These are phyloP conservation scores for Neopestalotiopsis clavispora DNA, from an alignment of 2,329 filamentous ascomycete species.

Conservation along the genomic window DNA sequence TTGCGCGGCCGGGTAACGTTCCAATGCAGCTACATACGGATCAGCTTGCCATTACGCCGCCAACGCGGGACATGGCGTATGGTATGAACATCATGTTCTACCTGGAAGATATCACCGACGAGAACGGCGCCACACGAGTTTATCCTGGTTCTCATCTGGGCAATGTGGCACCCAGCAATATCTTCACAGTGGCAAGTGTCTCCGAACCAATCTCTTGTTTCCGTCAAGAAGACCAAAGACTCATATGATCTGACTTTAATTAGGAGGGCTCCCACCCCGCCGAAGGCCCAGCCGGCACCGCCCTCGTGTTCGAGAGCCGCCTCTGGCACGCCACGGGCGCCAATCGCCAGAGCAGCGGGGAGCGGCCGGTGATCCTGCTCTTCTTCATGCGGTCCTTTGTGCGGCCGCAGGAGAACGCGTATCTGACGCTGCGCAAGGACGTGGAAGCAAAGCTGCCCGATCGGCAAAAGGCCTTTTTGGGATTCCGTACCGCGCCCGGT, in stretches of 20 bases:
- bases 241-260: not conserved
- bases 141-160: slow-evolving; percentile 30
- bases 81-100: slow-evolving; percentile 32
- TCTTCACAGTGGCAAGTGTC: slow-evolving; percentile 23
- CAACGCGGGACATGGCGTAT: slow-evolving; percentile 29
- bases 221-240: not conserved
- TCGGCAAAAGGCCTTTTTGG: slow-evolving; percentile 27
- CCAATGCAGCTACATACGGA: slow-evolving; percentile 35
- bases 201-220: not conserved
- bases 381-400: slow-evolving; percentile 37
- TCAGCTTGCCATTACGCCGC: slow-evolving; percentile 31
- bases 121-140: slow-evolving; percentile 34
- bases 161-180: slow-evolving; percentile 27
- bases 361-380: slow-evolving; percentile 16
- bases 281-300: slow-evolving; percentile 31
- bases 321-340: slow-evolving; percentile 35
- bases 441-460: slow-evolving; percentile 32
- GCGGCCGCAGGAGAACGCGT: slow-evolving; percentile 35
- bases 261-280: slow-evolving; percentile 28
- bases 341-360: slow-evolving; percentile 20
- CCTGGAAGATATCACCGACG: slow-evolving; percentile 38
- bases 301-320: slow-evolving; percentile 32
- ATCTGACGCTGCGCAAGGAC: slow-evolving; percentile 32
- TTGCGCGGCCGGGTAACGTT: slow-evolving; percentile 31
- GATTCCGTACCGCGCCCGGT: slow-evolving; percentile 13